Base-by-base conservation (phyloP, 768 basidiomycete species). In the Nidularia pulvinata region DNA sequence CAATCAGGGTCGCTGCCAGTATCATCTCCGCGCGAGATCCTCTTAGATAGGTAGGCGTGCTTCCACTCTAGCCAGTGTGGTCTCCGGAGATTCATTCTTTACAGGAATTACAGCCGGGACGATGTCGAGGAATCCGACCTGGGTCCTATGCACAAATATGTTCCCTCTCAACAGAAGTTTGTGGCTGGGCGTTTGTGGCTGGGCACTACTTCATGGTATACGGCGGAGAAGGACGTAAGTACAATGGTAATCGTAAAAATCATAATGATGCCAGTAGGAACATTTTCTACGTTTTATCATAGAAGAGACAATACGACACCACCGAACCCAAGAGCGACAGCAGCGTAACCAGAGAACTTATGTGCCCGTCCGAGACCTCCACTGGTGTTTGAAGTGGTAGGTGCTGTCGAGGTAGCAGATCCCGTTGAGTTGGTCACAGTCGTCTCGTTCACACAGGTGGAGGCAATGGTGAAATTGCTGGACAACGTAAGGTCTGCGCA, bases 401-500 rank as follows among this genome's bases (percentile, higher is more conserved):
- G 9, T 6, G 19, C 36, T 9, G 33, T 14, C 7, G 52, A n/a
- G 6, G 25, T 32, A 25, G 48, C 10, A 51, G 35, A 39, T 13
- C 22, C 16, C 11, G 6, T n/a, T 10, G 34, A 39, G 39, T 51
- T 7, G 14, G 56, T 53, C 3, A 56, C 36, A 13, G 55, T 58
- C 19, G 70, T 76, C 16, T 65, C 59, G 48, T 76, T 75, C 25
- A 58, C 49, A 59, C 76, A 77, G 33, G 73, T 69, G 13, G 69
- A 63, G 6, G 83, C 77, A 37, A 79, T 65, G 33, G 78, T 73
- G 52, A 70, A 73, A 65, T 70, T 79, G 10, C 71, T 74, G 39
- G 33, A 42, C 13, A 44, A 9, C 7, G 50, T 51, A 11, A 51
- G 25, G 50, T 51, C 50, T 7, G 50, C 50, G 37, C 37, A 51